Evolutionary conservation across 495 filamentous ascomycete species (phyloP).

Genomic region (Friedmanniomyces simplex): DNA sequence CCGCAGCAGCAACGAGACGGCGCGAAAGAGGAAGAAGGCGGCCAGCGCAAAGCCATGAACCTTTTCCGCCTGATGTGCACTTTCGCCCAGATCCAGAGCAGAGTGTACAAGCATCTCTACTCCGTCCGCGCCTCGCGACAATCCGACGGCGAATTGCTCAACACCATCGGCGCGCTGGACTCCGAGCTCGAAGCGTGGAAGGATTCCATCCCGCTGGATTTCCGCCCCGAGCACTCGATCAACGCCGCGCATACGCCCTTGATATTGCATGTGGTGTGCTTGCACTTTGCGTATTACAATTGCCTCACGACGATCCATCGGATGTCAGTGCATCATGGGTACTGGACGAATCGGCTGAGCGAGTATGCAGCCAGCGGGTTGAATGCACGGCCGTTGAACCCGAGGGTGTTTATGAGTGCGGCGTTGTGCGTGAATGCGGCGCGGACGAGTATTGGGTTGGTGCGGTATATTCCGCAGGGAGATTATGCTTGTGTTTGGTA

Average conservation of each 20-base stretch:
- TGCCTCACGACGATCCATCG: conserved; percentile 95
- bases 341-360: conserved; percentile 91
- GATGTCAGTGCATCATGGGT: conserved; percentile 96
- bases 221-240: conserved; percentile 90
- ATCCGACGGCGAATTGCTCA: conserved; percentile 84
- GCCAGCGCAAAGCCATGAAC: conserved; percentile 89
- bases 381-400: conserved; percentile 83
- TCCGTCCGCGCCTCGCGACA: conserved; percentile 86
- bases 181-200: conserved; percentile 93
- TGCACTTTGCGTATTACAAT: conserved; percentile 97
- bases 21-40: conserved; percentile 23
- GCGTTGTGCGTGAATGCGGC: conserved; percentile 86
- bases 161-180: conserved; percentile 93
- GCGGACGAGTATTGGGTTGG: conserved; percentile 80
- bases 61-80: conserved; percentile 84
- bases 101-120: conserved; percentile 89
- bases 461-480: conserved; percentile 91
- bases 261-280: conserved; percentile 79
- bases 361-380: conserved; percentile 92
- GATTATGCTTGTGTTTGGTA: conserved; percentile 95
- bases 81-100: conserved; percentile 83
- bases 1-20: not conserved
- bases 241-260: conserved; percentile 80
- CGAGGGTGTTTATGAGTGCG: conserved; percentile 87
- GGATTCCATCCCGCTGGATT: conserved; percentile 84